A percentile compares a stretch with the other conserved stretches of the same genome.
Evolutionary conservation across 2,329 filamentous ascomycete genomes (phyloP).

Genomic region (Harringtonia aguacate): DNA sequence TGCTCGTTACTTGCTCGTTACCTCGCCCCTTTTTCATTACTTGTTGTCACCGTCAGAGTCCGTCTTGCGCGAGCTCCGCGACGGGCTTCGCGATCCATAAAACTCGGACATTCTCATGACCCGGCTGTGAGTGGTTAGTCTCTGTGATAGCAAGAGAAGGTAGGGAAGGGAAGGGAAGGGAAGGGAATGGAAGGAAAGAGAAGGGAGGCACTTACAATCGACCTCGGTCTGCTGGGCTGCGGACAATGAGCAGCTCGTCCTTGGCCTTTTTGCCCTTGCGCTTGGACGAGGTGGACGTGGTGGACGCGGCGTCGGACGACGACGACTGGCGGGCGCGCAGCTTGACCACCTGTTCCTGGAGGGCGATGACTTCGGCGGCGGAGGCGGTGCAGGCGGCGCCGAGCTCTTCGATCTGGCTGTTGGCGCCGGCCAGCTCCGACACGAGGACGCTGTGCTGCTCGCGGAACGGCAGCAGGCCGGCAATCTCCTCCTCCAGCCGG

Average conservation of each 20-base stretch:
- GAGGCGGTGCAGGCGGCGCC: conserved; percentile 1
- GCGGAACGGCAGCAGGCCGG: background rate
- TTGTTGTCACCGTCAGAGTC: conserved; percentile 5
- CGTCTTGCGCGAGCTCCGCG: conserved; percentile 6
- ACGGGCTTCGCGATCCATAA: conserved; percentile 8
- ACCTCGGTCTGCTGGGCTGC: conserved; percentile 9
- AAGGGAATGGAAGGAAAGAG: too few species aligned
- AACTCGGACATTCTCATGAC: conserved; percentile 12
- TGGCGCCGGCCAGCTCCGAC: conserved; percentile 1
- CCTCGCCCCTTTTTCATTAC: too few species aligned
- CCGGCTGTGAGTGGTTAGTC: conserved; percentile 3
- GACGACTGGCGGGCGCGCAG: conserved; percentile 1
- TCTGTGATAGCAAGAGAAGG: too few species aligned
- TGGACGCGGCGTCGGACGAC: background rate
- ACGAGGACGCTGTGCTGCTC: background rate
- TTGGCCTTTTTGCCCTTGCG: conserved; percentile 6
- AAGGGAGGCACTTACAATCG: conserved; percentile 8
- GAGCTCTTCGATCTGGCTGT: conserved; percentile 3
- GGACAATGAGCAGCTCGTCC: conserved; percentile 11
- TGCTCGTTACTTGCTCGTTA: too few species aligned
- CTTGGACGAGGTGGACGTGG: background rate
- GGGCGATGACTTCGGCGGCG: conserved; percentile 4
- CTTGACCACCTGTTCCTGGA: conserved; percentile 10
- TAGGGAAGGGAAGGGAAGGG: too few species aligned
- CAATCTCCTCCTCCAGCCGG: background rate